Base-by-base conservation (phyloP, 164 flowering plant species). In the Stephania cephalantha region DNA sequence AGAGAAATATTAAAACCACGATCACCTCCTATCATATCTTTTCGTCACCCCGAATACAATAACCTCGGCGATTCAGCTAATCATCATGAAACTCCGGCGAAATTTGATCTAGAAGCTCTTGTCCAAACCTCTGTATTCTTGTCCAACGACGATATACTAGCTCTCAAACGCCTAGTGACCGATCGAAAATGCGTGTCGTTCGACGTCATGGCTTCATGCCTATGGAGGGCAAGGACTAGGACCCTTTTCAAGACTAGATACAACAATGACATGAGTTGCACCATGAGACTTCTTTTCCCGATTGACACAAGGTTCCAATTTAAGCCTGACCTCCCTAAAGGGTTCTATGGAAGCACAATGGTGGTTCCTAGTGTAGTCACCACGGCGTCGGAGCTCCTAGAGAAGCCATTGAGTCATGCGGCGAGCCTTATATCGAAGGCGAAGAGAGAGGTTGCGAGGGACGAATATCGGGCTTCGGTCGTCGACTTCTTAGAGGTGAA, bases 401-500 rank as follows among this genome's bases (percentile, higher is more conserved):
- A 45, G 5, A 78, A 71, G 15, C 78, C 82, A n/a, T 9, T 82
- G 50, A 6, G 48, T 7, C 75, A 82, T 42, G 78, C 82, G 0
- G 76, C 75, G 9, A 55, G 65, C 50, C 53, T 79, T 55, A 22
- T 80, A 9, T 70, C 80, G 15, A 68, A 72, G 12, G 80, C 71
- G 20, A 83, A 80, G 66, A 79, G 29, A 18, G 52, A 45, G 17
- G 77, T 75, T 18, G 45, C 9, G 2, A 75, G 75, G 48, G 81
- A 81, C 30, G 81, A 80, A 65, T 80, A 80, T 52, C 52, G 82
- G 42, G 76, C 70, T 29, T 82, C 82, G 6, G 77, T 82, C 12
- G 46, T 78, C 68, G 82, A 82, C 70, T 77, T 82, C 15, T 68
- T 82, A 25, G 84, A 77, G 66, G 30, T 71, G n/a, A 82, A 78